phyloP scores from a whole-genome alignment of 352 stramenopile species.

The Phytophthora pluvialis region DNA sequence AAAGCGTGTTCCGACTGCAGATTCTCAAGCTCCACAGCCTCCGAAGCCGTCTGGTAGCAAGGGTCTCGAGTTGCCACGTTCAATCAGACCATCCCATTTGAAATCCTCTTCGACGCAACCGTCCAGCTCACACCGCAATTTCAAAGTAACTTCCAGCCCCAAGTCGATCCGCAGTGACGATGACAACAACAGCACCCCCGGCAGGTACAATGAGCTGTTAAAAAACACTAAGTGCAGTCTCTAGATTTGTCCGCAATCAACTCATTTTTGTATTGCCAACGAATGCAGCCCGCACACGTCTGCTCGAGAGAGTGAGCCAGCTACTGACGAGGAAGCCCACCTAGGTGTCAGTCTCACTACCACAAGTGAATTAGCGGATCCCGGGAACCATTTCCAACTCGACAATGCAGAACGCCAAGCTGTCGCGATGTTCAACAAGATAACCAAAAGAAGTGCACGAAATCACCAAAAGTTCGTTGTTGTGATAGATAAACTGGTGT shows the following conservation, averaged over 20 bases:
- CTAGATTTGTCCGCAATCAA: not conserved
- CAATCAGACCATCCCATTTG: slow-evolving; percentile 17
- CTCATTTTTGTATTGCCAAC: slow-evolving; percentile 1
- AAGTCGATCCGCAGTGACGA: slow-evolving; percentile 6
- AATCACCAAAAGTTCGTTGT: slow-evolving; percentile 49
- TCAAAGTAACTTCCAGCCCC: slow-evolving; percentile 7
- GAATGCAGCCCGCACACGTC: slow-evolving; percentile 30
- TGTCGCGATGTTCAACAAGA: slow-evolving; percentile 44
- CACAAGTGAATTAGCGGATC: not conserved
- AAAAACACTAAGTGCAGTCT: not conserved
- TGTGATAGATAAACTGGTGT: not conserved
- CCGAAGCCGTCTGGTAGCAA: slow-evolving; percentile 25
- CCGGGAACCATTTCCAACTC: slow-evolving; percentile 8
- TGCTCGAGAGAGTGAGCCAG: slow-evolving; percentile 37
- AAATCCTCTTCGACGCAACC: slow-evolving; percentile 7
- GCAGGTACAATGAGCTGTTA: slow-evolving; percentile 13
- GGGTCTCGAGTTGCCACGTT: slow-evolving; percentile 11
- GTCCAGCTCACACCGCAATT: slow-evolving; percentile 15
- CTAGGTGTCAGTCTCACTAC: not conserved
- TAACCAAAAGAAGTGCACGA: slow-evolving; percentile 44
- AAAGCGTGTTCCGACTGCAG: slow-evolving; percentile 5
- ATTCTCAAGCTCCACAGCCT: slow-evolving; percentile 14
- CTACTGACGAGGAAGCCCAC: slow-evolving; percentile 42
- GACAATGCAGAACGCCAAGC: slow-evolving; percentile 38
- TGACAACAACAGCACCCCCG: slow-evolving; percentile 20